phyloP scores from a whole-genome alignment of 345 rosid genomes.

The Microcos paniculata region DNA sequence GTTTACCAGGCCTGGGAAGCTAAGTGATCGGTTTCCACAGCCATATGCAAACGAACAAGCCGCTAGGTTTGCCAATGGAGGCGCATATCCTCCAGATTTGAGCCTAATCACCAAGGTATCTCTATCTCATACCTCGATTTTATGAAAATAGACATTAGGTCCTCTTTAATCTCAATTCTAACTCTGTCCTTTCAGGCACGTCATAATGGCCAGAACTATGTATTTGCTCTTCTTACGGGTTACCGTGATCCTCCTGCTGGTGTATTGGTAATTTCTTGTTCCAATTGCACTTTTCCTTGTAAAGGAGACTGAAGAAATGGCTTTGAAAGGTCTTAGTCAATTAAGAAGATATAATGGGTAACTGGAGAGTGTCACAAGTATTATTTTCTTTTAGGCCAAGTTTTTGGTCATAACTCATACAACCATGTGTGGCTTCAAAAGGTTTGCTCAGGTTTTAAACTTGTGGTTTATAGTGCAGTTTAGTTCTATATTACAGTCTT shows the following conservation, averaged over 20 bases:
- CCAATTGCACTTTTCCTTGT: background rate
- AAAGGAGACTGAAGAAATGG: background rate
- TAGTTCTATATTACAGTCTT: background rate
- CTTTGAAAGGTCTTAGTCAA: background rate
- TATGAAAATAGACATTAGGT: background rate
- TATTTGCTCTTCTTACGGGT: slow-evolving; percentile 93
- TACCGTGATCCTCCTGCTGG: slow-evolving; percentile 99
- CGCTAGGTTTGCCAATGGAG: slow-evolving; percentile 99
- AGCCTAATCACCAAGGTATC: slow-evolving; percentile 96
- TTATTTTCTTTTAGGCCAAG: background rate
- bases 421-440: background rate
- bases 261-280: slow-evolving; percentile 53
- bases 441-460: background rate
- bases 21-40: slow-evolving; percentile 91
- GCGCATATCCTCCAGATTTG: slow-evolving; percentile 98
- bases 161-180: background rate
- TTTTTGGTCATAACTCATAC: background rate
- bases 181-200: slow-evolving; percentile 68
- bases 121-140: slow-evolving; percentile 6
- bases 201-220: slow-evolving; percentile 97
- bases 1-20: slow-evolving; percentile 97
- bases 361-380: background rate
- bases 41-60: slow-evolving; percentile 93
- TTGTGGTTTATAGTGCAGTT: background rate
- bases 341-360: background rate